Percentiles rank a stretch among this genome's conserved stretches.
These are phyloP conservation scores for Botrytis galanthina DNA, from an alignment of 2,329 filamentous ascomycete species.

Conservation along the genomic window DNA sequence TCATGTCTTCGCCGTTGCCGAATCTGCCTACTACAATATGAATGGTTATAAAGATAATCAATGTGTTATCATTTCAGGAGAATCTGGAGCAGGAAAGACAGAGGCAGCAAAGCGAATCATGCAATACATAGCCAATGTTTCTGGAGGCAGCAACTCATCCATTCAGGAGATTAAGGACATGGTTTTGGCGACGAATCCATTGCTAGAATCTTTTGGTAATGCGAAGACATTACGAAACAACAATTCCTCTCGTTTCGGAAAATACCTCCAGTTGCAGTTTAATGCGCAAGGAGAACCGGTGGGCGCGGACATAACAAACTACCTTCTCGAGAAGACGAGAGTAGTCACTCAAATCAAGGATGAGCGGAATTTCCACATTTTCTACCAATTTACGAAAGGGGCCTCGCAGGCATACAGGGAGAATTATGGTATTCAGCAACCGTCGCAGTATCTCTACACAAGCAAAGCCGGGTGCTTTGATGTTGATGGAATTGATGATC, in stretches of 20 bases:
- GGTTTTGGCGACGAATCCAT: conserved; percentile 95
- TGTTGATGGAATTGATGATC: conserved; percentile 90
- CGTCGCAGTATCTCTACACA: conserved; percentile 90
- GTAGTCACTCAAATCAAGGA: conserved; percentile 94
- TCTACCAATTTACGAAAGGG: conserved; percentile 97
- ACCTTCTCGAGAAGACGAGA: conserved; percentile 90
- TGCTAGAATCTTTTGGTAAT: conserved; percentile 97
- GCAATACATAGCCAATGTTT: conserved; percentile 99
- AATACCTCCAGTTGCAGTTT: conserved; percentile 97
- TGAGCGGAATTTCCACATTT: conserved; percentile 98
- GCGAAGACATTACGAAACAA: conserved; percentile 98
- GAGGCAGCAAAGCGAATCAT: conserved; percentile 98
- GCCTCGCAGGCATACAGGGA: conserved; percentile 84
- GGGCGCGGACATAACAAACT: conserved; percentile 97
- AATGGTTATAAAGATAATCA: conserved; percentile 99
- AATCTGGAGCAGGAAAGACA: conserved; percentile 97
- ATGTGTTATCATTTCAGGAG: conserved; percentile 98
- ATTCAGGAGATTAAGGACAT: conserved; percentile 99
- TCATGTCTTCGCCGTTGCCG: conserved; percentile 96
- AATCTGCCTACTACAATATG: conserved; percentile 99
- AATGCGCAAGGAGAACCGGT: conserved; percentile 88
- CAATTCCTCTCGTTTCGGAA: conserved; percentile 97
- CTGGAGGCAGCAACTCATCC: conserved; percentile 67
- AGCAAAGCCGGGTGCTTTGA: conserved; percentile 93
- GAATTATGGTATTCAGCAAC: conserved; percentile 85